These are phyloP conservation scores for Suillus paluster DNA, from an alignment of 768 basidiomycete species.

Conservation along the genomic window DNA sequence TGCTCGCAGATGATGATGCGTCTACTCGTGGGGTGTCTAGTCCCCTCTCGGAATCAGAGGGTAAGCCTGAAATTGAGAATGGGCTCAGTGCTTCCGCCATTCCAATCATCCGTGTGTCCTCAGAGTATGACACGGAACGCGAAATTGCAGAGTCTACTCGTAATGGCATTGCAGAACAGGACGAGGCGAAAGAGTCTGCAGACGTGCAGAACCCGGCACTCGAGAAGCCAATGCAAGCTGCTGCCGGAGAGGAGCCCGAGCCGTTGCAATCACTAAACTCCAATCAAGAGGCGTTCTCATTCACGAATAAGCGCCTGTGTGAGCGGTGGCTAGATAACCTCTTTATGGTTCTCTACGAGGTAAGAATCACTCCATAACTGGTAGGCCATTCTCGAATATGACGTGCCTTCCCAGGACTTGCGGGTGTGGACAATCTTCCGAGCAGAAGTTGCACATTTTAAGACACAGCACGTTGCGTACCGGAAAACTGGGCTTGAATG, in stretches of 20 bases:
- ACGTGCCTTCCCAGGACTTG: conserved; percentile 65
- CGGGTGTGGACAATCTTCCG: conserved; percentile 99
- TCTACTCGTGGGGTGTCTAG: conserved; percentile 65
- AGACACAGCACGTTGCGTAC: conserved; percentile 97
- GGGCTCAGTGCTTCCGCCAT: conserved; percentile 33
- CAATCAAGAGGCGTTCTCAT: conserved; percentile 74
- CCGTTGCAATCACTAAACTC: conserved; percentile 27
- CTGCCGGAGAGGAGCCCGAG: conserved; percentile 36
- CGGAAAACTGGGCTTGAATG: conserved; percentile 96
- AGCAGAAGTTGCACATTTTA: conserved; percentile 98
- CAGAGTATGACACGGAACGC: conserved; percentile 63
- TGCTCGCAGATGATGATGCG: conserved; percentile 63
- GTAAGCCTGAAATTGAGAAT: conserved; percentile 11
- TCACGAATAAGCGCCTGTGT: conserved; percentile 95
- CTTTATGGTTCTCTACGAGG: conserved; percentile 99
- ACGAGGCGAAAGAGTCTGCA: conserved; percentile 40
- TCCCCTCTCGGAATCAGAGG: conserved; percentile 39
- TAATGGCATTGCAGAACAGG: conserved; percentile 35
- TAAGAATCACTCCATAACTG: conserved; percentile 33
- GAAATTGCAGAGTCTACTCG: conserved; percentile 31
- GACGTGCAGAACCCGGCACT: conserved; percentile 32
- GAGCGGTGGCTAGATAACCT: conserved; percentile 98
- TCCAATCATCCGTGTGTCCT: conserved; percentile 82
- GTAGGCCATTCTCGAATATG: background rate
- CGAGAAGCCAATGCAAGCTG: conserved; percentile 50